Evolutionary conservation across 108 stramenopile genomes (phyloP).

Genomic region (Cyclotella atomus): DNA sequence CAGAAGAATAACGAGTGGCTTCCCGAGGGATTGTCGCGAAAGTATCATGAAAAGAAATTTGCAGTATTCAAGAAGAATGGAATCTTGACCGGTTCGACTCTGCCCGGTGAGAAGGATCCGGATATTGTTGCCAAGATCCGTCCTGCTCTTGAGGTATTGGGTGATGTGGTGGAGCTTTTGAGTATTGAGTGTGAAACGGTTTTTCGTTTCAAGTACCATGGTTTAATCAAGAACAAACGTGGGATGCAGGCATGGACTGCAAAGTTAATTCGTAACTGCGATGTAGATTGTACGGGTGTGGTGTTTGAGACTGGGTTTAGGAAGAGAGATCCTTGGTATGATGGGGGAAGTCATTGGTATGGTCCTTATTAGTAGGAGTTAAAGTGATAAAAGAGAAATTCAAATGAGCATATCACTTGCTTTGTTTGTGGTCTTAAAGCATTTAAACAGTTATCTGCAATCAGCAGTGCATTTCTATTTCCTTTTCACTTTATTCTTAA

Average conservation of each 20-base stretch:
- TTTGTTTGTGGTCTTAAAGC: no score
- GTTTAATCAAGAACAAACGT: slow-evolving; percentile 81
- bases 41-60: slow-evolving; percentile 58
- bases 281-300: slow-evolving; percentile 81
- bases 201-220: slow-evolving; percentile 90
- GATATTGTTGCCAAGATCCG: slow-evolving; percentile 66
- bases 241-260: slow-evolving; percentile 86
- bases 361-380: slow-evolving; percentile 68
- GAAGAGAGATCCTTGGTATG: slow-evolving; percentile 80
- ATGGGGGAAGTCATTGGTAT: slow-evolving; percentile 74
- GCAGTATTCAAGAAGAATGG: slow-evolving; percentile 65
- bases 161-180: slow-evolving; percentile 69
- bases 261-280: slow-evolving; percentile 74
- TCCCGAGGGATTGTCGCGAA: slow-evolving; percentile 61
- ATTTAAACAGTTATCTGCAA: no score
- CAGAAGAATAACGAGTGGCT: slow-evolving; percentile 88
- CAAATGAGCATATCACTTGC: no score
- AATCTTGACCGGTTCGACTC: slow-evolving; percentile 74
- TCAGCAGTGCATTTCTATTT: no score
- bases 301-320: slow-evolving; percentile 87
- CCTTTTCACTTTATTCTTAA: no score
- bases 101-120: slow-evolving; percentile 59
- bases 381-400: neutral
- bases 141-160: slow-evolving; percentile 79
- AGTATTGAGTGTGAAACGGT: slow-evolving; percentile 73